Evolutionary conservation across 2,329 filamentous ascomycete genomes (phyloP), one percentile per base, ranked within the genome.

Genomic region (Aspergillus calidoustus): DNA sequence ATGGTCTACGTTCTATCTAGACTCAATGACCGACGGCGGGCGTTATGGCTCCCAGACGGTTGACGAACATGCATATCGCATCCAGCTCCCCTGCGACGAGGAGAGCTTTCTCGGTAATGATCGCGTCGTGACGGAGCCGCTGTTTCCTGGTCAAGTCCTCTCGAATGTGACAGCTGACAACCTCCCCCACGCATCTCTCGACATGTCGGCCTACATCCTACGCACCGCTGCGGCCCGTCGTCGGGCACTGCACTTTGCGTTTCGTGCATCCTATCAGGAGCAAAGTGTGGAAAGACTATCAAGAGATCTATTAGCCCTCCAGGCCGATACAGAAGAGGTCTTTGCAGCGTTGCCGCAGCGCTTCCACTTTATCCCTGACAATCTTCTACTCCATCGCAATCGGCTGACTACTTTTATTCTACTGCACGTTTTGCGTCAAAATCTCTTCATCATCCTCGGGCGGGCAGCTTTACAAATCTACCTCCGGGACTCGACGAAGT

Each of bases 61-160:
- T 7, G 51, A 54, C 15, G 51, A 54, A 28, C 22, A 30, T 11
- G 51, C 51, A 22, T 54, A 43, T 28, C 51, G 51, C 4, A 13
- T 54, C 15, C 51, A 54, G 38, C 34, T 54, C 2, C 51, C 51
- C 6, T 54, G 51, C 34, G 51, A 54, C 22, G 31, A 54, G 51
- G 38, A 28, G 22, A 54, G 38, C 19, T 54, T 54, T 34, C 38
- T 54, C 15, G 38, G 51, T 6, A 44, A 54, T 11, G 51, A 54
- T 2, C 17, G 13, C 23, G 51, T 30, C 9, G 23, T 54, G 22
- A 54, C 51, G 3, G 51, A 54, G 13, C 34, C 38, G 1, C 11
- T 54, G 17, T n/a, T 54, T 8, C 38, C 38, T 2, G 38, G 38
- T 11, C 15, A 28, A 15, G 23, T 41, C 3, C 8, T n/a, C 13